These are phyloP conservation scores for Tulasnella sp. DNA, from an alignment of 768 basidiomycete species.

Conservation along the genomic window DNA sequence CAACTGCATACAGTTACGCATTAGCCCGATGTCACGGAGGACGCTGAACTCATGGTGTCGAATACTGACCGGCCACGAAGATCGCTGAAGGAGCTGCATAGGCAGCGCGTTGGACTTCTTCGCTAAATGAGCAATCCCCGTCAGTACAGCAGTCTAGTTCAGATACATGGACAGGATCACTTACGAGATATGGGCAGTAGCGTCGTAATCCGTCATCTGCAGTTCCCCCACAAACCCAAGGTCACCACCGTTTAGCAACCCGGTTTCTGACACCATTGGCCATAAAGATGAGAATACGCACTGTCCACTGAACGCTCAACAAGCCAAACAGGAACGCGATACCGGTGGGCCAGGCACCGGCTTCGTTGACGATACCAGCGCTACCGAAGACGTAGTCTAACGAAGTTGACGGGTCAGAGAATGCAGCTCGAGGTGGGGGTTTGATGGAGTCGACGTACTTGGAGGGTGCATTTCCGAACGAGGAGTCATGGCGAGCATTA, in stretches of 20 bases:
- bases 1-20: constrained; percentile 36
- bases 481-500: constrained; percentile 65
- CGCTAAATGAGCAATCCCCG: constrained; percentile 31
- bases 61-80: constrained; percentile 44
- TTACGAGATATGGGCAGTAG: constrained; percentile 63
- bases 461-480: constrained; percentile 74
- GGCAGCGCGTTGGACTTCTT: constrained; percentile 73
- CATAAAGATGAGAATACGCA: constrained; percentile 27
- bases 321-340: constrained; percentile 79
- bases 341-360: constrained; percentile 68
- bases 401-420: background rate
- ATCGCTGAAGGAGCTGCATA: constrained; percentile 61
- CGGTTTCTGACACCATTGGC: constrained; percentile 47
- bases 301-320: constrained; percentile 82
- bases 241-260: background rate
- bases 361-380: constrained; percentile 64
- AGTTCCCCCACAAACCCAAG: background rate
- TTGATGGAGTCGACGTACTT: background rate
- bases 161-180: constrained; percentile 27
- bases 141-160: background rate
- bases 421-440: background rate
- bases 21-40: background rate
- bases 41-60: background rate
- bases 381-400: constrained; percentile 68
- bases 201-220: constrained; percentile 43